Percentiles rank a stretch among this genome's conserved stretches.
These are phyloP conservation scores for Saprolegnia parasitica DNA, from an alignment of 352 stramenopile species.

Conservation along the genomic window DNA sequence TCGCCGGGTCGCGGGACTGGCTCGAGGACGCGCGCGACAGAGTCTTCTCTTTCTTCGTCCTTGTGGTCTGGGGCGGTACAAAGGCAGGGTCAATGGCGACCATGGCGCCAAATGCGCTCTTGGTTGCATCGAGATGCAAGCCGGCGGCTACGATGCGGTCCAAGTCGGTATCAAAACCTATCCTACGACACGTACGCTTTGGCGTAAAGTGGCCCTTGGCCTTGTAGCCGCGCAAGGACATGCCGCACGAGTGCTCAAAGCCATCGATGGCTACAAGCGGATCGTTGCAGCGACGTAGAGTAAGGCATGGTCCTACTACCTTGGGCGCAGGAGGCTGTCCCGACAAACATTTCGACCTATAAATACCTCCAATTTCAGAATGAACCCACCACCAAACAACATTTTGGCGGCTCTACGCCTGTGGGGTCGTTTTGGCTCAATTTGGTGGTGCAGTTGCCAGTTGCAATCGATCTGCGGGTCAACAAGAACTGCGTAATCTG, in stretches of 20 bases:
- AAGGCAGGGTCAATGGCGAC: not conserved
- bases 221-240: conserved; percentile 20
- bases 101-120: conserved; percentile 10
- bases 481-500: no score
- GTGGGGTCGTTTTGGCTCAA: no score
- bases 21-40: not conserved
- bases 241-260: conserved; percentile 17
- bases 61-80: conserved; percentile 11
- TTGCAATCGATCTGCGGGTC: no score
- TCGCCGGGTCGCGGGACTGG: not conserved
- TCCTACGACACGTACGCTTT: conserved; percentile 11
- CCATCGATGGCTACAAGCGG: conserved; percentile 5
- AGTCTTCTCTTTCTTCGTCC: not conserved
- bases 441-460: no score
- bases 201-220: not conserved
- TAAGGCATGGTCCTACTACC: no score
- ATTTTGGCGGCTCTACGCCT: no score
- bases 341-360: no score
- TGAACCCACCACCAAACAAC: no score
- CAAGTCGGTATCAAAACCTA: not conserved
- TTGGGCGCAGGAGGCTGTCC: no score
- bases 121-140: conserved; percentile 10
- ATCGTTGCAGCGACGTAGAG: no score
- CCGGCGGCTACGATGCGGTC: conserved; percentile 2
- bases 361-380: no score